These are phyloP conservation scores for Vinca major DNA, from an alignment of 305 asterid genomes.

Conservation along the genomic window DNA sequence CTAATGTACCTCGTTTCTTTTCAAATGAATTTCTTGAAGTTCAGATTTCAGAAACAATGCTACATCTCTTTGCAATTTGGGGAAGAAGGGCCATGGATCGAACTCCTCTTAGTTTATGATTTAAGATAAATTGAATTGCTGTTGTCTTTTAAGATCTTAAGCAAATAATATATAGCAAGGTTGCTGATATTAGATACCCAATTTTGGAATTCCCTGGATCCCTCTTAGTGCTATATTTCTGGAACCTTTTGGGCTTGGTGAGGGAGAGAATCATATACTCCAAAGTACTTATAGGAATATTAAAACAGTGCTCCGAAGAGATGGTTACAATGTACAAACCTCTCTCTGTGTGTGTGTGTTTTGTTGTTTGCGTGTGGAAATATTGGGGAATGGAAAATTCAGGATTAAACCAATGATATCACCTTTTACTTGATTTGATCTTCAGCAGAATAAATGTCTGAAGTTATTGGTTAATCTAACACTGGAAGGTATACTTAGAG, in stretches of 20 bases:
- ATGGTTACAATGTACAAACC: neutral
- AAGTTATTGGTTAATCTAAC: neutral
- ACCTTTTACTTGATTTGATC: neutral
- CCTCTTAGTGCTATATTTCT: neutral
- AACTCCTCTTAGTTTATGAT: neutral
- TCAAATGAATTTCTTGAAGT: neutral
- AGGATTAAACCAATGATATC: neutral
- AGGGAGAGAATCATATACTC: neutral
- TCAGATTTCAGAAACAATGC: neutral
- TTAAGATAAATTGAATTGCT: neutral
- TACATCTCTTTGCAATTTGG: neutral
- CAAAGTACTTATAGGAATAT: neutral
- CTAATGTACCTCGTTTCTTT: neutral
- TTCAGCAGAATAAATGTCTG: too few species aligned
- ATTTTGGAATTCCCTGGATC: neutral
- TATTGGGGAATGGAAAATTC: neutral
- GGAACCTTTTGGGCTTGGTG: neutral
- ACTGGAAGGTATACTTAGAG: neutral
- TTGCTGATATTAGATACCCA: neutral
- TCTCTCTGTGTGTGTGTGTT: neutral
- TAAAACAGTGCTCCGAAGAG: neutral
- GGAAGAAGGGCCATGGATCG: neutral
- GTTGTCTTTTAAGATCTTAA: neutral
- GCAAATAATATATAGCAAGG: neutral
- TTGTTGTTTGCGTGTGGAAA: neutral